Conservation (phyloP, 352 stramenopile species). For the Pythium inflatum region DNA sequence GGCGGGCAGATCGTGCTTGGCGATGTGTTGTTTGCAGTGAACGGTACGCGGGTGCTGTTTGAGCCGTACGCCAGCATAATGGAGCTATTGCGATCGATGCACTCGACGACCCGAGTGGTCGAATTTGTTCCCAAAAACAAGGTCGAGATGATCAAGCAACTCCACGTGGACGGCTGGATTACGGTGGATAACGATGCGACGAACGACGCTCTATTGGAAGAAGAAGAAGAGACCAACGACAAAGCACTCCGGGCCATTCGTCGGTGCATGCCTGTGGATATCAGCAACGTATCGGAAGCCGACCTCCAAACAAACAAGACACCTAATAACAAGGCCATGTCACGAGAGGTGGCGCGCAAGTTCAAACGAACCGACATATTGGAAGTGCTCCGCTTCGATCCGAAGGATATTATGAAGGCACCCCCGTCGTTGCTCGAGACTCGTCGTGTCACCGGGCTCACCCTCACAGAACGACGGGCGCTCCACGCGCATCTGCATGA, state of each 20-base stretch:
- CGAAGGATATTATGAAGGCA: conserved; percentile 83
- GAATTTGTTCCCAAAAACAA: not conserved
- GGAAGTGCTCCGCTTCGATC: conserved; percentile 85
- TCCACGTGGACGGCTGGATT: no score
- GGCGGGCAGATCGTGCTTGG: conserved; percentile 80
- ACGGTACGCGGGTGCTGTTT: conserved; percentile 77
- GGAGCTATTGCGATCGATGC: conserved; percentile 36
- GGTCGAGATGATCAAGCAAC: not conserved
- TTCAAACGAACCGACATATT: conserved; percentile 93
- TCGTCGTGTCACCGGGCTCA: conserved; percentile 89
- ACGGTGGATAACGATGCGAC: conserved; percentile 35
- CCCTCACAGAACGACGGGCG: conserved; percentile 87
- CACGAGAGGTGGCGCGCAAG: conserved; percentile 82
- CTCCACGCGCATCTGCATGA: conserved; percentile 85
- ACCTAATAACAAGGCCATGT: conserved; percentile 76
- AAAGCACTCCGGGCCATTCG: conserved; percentile 88
- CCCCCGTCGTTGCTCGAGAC: conserved; percentile 90
- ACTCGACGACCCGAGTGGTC: not conserved
- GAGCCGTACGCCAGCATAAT: conserved; percentile 86
- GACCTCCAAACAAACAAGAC: conserved; percentile 69
- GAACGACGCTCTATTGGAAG: conserved; percentile 86
- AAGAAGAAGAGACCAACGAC: conserved; percentile 87
- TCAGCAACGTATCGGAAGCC: conserved; percentile 90
- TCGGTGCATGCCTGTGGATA: conserved; percentile 91
- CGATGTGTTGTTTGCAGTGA: conserved; percentile 88